These are phyloP conservation scores for Crithidia sp. DNA, from an alignment of 208 protist genomes.

Conservation along the genomic window DNA sequence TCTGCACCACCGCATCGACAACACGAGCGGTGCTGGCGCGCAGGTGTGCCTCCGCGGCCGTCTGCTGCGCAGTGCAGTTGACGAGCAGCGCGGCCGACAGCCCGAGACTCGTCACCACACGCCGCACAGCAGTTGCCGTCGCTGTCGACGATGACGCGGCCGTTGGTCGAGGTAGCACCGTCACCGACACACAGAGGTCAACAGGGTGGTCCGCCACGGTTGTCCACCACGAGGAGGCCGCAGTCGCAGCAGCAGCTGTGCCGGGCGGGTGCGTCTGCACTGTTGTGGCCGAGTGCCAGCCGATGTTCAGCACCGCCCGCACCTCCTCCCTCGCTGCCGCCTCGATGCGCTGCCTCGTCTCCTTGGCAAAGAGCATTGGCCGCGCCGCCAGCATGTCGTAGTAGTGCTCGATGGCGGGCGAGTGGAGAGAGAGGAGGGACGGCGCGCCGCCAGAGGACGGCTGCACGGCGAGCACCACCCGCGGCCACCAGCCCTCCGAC, in stretches of 20 bases:
- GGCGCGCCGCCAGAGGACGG: slow-evolving; percentile 25
- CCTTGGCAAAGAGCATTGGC: slow-evolving; percentile 19
- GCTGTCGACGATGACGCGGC: not conserved
- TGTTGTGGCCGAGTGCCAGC: slow-evolving; percentile 9
- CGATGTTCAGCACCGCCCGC: slow-evolving; percentile 25
- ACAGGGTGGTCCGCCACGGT: not conserved
- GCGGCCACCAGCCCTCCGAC: slow-evolving; percentile 5
- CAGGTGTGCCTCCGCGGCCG: slow-evolving; percentile 27
- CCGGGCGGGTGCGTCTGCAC: slow-evolving; percentile 4
- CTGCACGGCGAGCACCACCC: slow-evolving; percentile 22
- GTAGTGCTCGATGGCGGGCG: slow-evolving; percentile 26
- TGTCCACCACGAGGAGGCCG: slow-evolving; percentile 5
- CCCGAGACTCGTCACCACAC: slow-evolving; percentile 29
- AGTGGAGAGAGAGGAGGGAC: slow-evolving; percentile 17
- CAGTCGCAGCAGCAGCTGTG: not conserved
- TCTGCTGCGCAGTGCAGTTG: slow-evolving; percentile 45
- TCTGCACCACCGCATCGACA: slow-evolving; percentile 23
- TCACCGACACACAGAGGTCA: slow-evolving; percentile 25
- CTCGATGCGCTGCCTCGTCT: slow-evolving; percentile 10
- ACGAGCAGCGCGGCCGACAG: slow-evolving; percentile 29
- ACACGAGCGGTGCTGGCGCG: slow-evolving; percentile 22
- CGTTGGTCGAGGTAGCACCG: slow-evolving; percentile 12
- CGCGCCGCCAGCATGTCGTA: slow-evolving; percentile 28
- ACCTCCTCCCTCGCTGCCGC: slow-evolving; percentile 19
- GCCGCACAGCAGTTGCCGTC: not conserved